Conservation (phyloP, 2,329 filamentous ascomycete genomes). For the Rugonectria rugulosa region DNA sequence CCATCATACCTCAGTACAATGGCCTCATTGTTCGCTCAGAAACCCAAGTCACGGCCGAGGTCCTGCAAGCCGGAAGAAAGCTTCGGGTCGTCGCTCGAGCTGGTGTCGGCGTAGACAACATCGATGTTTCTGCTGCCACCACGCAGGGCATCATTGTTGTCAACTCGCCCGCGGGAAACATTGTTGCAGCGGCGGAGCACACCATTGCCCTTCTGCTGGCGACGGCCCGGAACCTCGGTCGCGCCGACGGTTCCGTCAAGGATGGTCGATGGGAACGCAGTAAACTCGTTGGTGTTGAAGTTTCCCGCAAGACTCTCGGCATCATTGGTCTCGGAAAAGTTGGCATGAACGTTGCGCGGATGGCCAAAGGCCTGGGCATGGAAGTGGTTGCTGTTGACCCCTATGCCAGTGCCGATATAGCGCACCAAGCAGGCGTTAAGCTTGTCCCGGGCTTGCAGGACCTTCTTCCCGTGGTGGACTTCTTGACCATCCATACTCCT, state of each 20-base stretch:
- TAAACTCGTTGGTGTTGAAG: slow-evolving; percentile 77
- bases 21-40: slow-evolving; percentile 83
- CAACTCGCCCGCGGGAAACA: slow-evolving; percentile 82
- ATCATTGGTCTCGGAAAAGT: slow-evolving; percentile 86
- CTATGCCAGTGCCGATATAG: slow-evolving; percentile 78
- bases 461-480: slow-evolving; percentile 73
- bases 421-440: slow-evolving; percentile 70
- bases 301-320: slow-evolving; percentile 78
- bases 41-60: slow-evolving; percentile 76
- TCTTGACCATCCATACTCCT: slow-evolving; percentile 83
- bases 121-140: slow-evolving; percentile 77
- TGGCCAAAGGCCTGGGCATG: slow-evolving; percentile 81
- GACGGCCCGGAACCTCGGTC: slow-evolving; percentile 75
- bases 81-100: slow-evolving; percentile 82
- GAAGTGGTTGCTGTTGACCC: slow-evolving; percentile 77
- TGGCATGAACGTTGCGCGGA: slow-evolving; percentile 80
- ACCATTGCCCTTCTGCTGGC: slow-evolving; percentile 78
- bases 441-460: slow-evolving; percentile 64
- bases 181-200: slow-evolving; percentile 81
- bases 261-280: slow-evolving; percentile 78
- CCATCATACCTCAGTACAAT: slow-evolving; percentile 75
- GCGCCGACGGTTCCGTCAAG: slow-evolving; percentile 74
- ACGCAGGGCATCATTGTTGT: slow-evolving; percentile 79
- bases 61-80: slow-evolving; percentile 71
- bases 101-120: slow-evolving; percentile 85